phyloP scores from a whole-genome alignment of 208 protist species.

The Trichomonas vaginalis region DNA sequence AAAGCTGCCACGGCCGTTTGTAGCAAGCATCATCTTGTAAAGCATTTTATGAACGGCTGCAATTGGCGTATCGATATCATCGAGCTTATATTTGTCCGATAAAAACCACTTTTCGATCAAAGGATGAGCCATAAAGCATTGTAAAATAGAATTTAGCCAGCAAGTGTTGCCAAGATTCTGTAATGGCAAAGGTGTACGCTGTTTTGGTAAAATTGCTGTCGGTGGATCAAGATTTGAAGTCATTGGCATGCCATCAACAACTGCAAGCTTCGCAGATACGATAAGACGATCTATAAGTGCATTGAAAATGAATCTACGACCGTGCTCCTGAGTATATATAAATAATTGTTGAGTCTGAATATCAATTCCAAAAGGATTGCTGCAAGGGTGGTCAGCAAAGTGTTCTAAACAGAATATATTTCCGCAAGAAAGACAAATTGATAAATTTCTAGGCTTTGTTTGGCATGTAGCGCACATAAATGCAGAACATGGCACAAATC shows the following conservation, averaged over 20 bases:
- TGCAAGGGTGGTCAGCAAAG: background rate
- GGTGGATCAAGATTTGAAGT: background rate
- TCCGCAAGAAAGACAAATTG: background rate
- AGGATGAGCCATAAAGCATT: background rate
- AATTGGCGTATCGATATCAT: background rate
- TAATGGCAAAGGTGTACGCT: background rate
- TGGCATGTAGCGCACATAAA: background rate
- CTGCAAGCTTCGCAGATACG: background rate
- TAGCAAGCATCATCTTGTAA: background rate
- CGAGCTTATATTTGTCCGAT: background rate
- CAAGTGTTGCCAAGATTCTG: background rate
- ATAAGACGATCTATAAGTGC: background rate
- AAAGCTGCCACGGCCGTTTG: background rate
- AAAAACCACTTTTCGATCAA: conserved; percentile 5
- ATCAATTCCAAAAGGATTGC: background rate
- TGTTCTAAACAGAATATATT: background rate
- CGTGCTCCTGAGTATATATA: background rate
- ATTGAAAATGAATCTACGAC: background rate
- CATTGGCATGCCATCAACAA: background rate
- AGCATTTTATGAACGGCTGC: background rate
- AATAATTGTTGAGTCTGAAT: background rate
- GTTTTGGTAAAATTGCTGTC: background rate
- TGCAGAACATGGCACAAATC: background rate
- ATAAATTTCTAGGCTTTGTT: background rate
- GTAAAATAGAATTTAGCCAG: background rate